phyloP scores from a whole-genome alignment of 2,329 filamentous ascomycete species.

The Diaporthe australafricana region DNA sequence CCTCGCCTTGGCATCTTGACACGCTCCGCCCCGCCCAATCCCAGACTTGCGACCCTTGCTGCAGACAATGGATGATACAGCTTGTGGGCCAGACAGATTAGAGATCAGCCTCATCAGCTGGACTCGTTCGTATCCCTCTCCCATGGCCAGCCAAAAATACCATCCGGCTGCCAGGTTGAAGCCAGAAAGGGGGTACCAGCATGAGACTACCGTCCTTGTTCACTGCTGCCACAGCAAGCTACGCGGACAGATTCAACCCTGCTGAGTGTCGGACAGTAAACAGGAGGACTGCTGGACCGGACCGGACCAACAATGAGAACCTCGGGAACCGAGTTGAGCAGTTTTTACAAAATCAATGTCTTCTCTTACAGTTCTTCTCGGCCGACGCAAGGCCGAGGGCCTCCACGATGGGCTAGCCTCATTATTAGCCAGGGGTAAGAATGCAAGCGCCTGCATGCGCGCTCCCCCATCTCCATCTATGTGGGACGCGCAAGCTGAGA shows the following conservation, averaged over 20 bases:
- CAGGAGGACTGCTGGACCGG: neutral
- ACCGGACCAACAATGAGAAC: neutral
- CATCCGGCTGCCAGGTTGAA: neutral
- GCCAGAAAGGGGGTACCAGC: neutral
- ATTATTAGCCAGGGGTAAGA: no score
- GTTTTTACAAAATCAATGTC: no score
- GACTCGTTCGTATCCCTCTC: neutral
- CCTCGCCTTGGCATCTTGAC: slow-evolving; percentile 16
- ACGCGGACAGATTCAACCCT: no score
- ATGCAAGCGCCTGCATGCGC: neutral
- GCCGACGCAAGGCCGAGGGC: no score
- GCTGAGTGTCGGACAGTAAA: neutral
- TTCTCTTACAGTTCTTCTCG: neutral
- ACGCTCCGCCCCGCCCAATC: slow-evolving; percentile 18
- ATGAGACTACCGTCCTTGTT: neutral
- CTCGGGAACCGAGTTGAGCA: neutral
- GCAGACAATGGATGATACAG: slow-evolving; percentile 21
- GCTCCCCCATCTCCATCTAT: neutral
- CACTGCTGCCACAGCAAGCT: neutral
- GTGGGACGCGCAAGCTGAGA: slow-evolving; percentile 13
- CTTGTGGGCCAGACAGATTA: slow-evolving; percentile 15
- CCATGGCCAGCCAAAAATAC: slow-evolving; percentile 3
- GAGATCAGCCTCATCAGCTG: slow-evolving; percentile 1
- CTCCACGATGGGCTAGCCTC: neutral
- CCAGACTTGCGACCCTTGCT: slow-evolving; percentile 10